Conservation (phyloP, 257 asterid species). For the Verbena officinalis region DNA sequence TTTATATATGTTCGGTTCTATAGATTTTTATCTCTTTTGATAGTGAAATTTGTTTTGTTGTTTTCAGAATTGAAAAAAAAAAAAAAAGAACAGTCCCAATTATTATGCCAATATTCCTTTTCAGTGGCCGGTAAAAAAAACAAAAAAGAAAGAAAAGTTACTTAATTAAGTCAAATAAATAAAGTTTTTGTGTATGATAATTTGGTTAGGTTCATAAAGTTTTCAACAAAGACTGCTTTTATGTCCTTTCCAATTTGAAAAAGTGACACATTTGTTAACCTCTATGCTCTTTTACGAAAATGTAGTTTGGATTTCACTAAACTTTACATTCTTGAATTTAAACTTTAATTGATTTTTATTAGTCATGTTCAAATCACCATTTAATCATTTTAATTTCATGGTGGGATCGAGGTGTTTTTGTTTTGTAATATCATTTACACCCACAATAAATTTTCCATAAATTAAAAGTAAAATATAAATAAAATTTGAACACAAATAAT, state of each 20-base stretch:
- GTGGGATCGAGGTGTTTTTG: too few species aligned
- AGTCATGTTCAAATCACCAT: background rate
- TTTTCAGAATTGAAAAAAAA: background rate
- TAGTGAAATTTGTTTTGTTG: conserved; percentile 3
- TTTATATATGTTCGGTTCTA: too few species aligned
- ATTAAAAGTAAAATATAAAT: too few species aligned
- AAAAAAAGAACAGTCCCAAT: too few species aligned
- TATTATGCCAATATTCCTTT: conserved; percentile 6
- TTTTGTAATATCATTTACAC: too few species aligned
- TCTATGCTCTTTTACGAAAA: background rate
- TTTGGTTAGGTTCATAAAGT: background rate
- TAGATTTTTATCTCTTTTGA: background rate
- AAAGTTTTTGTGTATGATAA: background rate
- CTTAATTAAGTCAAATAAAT: background rate
- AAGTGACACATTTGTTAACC: background rate
- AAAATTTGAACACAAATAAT: too few species aligned
- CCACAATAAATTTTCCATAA: too few species aligned
- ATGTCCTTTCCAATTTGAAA: conserved; percentile 6
- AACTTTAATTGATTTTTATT: background rate
- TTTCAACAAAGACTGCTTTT: conserved; percentile 30
- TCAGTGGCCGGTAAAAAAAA: too few species aligned
- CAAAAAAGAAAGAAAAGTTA: too few species aligned
- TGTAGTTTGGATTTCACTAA: background rate
- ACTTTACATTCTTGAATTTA: background rate
- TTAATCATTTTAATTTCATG: too few species aligned